These are phyloP conservation scores for Lachnellula occidentalis DNA, from an alignment of 2,329 filamentous ascomycete species.

Conservation along the genomic window DNA sequence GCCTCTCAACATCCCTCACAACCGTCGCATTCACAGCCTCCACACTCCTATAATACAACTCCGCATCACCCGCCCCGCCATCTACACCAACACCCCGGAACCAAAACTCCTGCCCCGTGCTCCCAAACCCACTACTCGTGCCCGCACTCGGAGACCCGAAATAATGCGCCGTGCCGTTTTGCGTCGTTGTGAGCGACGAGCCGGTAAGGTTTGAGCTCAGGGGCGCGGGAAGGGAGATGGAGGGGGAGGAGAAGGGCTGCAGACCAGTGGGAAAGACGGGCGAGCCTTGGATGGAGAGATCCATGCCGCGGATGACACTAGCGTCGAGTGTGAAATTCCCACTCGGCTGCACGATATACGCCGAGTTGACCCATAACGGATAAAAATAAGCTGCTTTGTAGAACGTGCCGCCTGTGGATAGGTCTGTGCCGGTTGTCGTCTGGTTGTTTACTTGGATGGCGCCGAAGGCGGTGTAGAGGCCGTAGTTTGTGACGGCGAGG, in stretches of 20 bases:
- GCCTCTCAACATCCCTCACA: slow-evolving; percentile 41
- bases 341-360: slow-evolving; percentile 38
- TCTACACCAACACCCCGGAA: slow-evolving; percentile 41
- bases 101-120: slow-evolving; percentile 49
- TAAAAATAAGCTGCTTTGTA: slow-evolving; percentile 47
- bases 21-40: slow-evolving; percentile 49
- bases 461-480: slow-evolving; percentile 48
- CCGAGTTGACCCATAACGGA: slow-evolving; percentile 53
- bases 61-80: slow-evolving; percentile 8
- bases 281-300: slow-evolving; percentile 39
- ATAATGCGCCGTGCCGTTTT: slow-evolving; percentile 54
- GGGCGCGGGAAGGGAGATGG: slow-evolving; percentile 22
- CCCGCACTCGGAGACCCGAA: slow-evolving; percentile 40
- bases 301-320: slow-evolving; percentile 43
- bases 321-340: slow-evolving; percentile 45
- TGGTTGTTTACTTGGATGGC: slow-evolving; percentile 48
- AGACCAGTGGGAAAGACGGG: slow-evolving; percentile 55
- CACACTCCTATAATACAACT: slow-evolving; percentile 51
- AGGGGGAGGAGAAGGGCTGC: slow-evolving; percentile 50
- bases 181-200: slow-evolving; percentile 43
- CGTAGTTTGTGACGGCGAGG: slow-evolving; percentile 51
- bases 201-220: slow-evolving; percentile 31
- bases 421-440: slow-evolving; percentile 44
- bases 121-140: slow-evolving; percentile 47
- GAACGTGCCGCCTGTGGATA: slow-evolving; percentile 25